Percentiles rank a stretch among this genome's conserved stretches.
Evolutionary conservation across 2,329 filamentous ascomycete genomes (phyloP).

Genomic region (Penicillium sp.): DNA sequence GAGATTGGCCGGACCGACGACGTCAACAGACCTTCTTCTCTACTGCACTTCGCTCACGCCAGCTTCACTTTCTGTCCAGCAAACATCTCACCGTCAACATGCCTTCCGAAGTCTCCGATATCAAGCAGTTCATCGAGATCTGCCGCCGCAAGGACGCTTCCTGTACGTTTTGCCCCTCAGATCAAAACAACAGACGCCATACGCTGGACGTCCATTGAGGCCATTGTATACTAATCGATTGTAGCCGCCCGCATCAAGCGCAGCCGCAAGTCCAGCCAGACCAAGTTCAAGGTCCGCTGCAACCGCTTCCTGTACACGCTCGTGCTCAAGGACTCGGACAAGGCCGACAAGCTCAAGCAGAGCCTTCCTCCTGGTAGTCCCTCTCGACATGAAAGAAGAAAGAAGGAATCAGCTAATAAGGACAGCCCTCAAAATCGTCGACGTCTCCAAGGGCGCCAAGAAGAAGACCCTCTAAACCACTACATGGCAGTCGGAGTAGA

Average conservation of each 20-base stretch:
- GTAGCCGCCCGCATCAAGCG: conserved; percentile 91
- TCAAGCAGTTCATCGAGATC: conserved; percentile 99
- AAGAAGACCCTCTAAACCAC: conserved; percentile 42
- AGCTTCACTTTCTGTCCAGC: not conserved
- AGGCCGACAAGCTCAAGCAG: conserved; percentile 99
- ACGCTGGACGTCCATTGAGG: not conserved
- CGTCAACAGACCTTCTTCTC: conserved; percentile 7
- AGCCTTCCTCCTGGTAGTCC: conserved; percentile 88
- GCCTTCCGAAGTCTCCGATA: conserved; percentile 97
- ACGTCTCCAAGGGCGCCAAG: conserved; percentile 43
- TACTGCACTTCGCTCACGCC: not conserved
- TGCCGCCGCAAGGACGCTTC: conserved; percentile 99
- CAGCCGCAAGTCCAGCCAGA: conserved; percentile 82
- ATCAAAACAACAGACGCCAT: not conserved
- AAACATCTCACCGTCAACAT: conserved; percentile 63
- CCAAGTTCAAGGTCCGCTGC: conserved; percentile 99
- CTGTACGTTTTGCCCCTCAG: conserved; percentile 63
- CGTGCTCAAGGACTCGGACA: conserved; percentile 96
- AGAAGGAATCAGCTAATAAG: conserved; percentile 18
- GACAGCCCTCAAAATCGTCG: conserved; percentile 43
- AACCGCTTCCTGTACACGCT: conserved; percentile 94
- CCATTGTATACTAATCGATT: conserved; percentile 7
- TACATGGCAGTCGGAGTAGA: not conserved
- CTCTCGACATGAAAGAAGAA: not conserved
- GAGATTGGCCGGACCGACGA: conserved; percentile 5